phyloP scores from a whole-genome alignment of 805 yeast genomes.

The Huiozyma sinensis region DNA sequence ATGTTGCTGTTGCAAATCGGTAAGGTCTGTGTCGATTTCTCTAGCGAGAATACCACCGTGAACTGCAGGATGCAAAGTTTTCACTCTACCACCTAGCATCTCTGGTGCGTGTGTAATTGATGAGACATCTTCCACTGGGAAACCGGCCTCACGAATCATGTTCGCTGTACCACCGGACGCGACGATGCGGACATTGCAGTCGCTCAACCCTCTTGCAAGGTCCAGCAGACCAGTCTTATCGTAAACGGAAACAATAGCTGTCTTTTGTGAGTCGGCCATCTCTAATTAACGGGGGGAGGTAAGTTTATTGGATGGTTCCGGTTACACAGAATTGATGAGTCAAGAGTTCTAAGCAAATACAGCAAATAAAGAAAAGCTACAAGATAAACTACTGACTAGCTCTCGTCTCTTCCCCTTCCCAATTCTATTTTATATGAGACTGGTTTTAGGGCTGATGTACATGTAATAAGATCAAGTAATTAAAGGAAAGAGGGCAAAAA shows the following conservation, averaged over 20 bases:
- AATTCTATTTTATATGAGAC: too few species aligned
- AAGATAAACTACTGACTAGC: too few species aligned
- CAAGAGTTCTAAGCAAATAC: too few species aligned
- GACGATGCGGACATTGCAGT: slow-evolving; percentile 77
- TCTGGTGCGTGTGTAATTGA: slow-evolving; percentile 96
- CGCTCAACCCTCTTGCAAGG: slow-evolving; percentile 84
- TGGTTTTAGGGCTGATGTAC: too few species aligned
- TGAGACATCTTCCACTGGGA: slow-evolving; percentile 92
- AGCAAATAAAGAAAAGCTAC: too few species aligned
- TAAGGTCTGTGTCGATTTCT: slow-evolving; percentile 77
- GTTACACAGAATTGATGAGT: too few species aligned
- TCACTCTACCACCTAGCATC: slow-evolving; percentile 96
- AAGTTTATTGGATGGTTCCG: too few species aligned
- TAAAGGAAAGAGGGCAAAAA: too few species aligned
- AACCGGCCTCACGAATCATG: slow-evolving; percentile 91
- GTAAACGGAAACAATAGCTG: slow-evolving; percentile 93
- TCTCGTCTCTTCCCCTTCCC: too few species aligned
- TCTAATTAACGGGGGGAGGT: too few species aligned
- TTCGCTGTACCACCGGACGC: slow-evolving; percentile 97
- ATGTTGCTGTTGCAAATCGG: slow-evolving; percentile 75
- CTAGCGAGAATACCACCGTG: slow-evolving; percentile 96
- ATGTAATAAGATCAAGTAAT: too few species aligned
- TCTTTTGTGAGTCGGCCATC: slow-evolving; percentile 31
- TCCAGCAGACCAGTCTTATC: slow-evolving; percentile 94
- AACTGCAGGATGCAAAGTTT: slow-evolving; percentile 96